Evolutionary conservation across 176 grass and related monocot genomes (phyloP).

Genomic region (Phoenix dactylifera): DNA sequence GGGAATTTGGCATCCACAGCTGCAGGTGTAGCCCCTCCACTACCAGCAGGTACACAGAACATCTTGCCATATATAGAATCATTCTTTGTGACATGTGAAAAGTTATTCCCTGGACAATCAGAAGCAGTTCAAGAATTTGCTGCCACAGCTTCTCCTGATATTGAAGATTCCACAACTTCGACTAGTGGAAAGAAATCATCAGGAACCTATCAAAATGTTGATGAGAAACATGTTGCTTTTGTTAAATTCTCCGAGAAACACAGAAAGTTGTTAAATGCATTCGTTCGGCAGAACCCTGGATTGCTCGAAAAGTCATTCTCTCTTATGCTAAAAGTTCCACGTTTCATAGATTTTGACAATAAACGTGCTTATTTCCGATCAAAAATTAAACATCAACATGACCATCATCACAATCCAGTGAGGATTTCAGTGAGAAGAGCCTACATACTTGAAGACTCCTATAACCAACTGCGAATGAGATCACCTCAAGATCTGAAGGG

Average conservation of each 20-base stretch:
- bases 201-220: slow-evolving; percentile 32
- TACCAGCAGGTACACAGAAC: slow-evolving; percentile 87
- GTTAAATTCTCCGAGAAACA: slow-evolving; percentile 97
- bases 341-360: slow-evolving; percentile 96
- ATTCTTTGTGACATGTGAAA: slow-evolving; percentile 94
- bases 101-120: slow-evolving; percentile 59
- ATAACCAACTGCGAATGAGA: slow-evolving; percentile 98
- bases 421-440: slow-evolving; percentile 96
- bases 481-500: slow-evolving; percentile 90
- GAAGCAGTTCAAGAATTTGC: slow-evolving; percentile 50
- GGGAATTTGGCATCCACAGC: slow-evolving; percentile 42
- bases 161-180: slow-evolving; percentile 64
- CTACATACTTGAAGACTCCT: slow-evolving; percentile 97
- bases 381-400: slow-evolving; percentile 98
- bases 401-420: slow-evolving; percentile 90
- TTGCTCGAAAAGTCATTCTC: slow-evolving; percentile 98
- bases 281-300: slow-evolving; percentile 86
- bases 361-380: slow-evolving; percentile 93
- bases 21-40: slow-evolving; percentile 59
- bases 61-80: slow-evolving; percentile 98
- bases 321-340: slow-evolving; percentile 86
- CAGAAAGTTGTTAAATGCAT: slow-evolving; percentile 83
- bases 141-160: slow-evolving; percentile 60
- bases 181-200: slow-evolving; percentile 45
- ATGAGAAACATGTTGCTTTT: slow-evolving; percentile 77